These are phyloP conservation scores for Metschnikowia shivogae DNA, from an alignment of 805 yeast species.

Conservation along the genomic window DNA sequence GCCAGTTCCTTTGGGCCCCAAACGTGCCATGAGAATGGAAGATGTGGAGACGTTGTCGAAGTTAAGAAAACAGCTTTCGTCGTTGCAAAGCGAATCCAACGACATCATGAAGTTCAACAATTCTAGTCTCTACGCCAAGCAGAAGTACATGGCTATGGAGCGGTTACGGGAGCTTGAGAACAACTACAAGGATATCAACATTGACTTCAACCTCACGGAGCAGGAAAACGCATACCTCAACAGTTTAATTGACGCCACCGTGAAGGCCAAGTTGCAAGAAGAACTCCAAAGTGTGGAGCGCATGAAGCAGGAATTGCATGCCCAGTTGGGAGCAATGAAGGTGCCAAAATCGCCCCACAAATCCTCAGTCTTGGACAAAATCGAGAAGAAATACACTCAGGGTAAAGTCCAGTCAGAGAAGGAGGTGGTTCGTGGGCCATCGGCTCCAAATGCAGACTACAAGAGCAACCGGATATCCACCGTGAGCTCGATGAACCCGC, in stretches of 20 bases:
- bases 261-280: slow-evolving; percentile 35
- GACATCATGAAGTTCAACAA: slow-evolving; percentile 68
- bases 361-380: slow-evolving; percentile 21
- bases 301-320: slow-evolving; percentile 36
- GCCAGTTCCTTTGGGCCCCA: slow-evolving; percentile 29
- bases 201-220: slow-evolving; percentile 39
- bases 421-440: slow-evolving; percentile 12
- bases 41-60: slow-evolving; percentile 54
- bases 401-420: slow-evolving; percentile 34
- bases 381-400: slow-evolving; percentile 44
- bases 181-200: slow-evolving; percentile 60
- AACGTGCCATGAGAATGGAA: slow-evolving; percentile 41
- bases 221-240: slow-evolving; percentile 15
- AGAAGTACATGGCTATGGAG: slow-evolving; percentile 64
- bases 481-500: slow-evolving; percentile 41
- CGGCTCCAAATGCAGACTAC: slow-evolving; percentile 24
- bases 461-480: slow-evolving; percentile 30
- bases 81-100: slow-evolving; percentile 69
- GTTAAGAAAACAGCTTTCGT: slow-evolving; percentile 54
- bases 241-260: slow-evolving; percentile 28
- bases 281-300: slow-evolving; percentile 42
- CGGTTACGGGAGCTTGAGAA: slow-evolving; percentile 67
- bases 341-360: slow-evolving; percentile 8
- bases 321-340: slow-evolving; percentile 28
- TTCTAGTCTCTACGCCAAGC: slow-evolving; percentile 54